Evolutionary conservation across 164 flowering plant genomes (phyloP).

Genomic region (Sedum album): DNA sequence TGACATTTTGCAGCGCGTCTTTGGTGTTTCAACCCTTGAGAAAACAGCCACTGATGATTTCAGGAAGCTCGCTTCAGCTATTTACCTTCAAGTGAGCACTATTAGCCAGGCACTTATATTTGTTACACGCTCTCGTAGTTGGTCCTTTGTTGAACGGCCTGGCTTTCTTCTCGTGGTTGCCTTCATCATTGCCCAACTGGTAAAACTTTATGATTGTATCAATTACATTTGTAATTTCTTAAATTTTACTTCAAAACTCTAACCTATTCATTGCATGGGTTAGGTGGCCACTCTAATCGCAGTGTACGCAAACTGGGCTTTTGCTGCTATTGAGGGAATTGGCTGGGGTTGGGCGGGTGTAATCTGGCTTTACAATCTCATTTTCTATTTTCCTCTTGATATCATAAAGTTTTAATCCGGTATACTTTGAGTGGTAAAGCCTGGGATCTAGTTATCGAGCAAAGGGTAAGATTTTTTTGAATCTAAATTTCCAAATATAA

Average conservation of each 20-base stretch:
- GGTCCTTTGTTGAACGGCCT: conserved; percentile 82
- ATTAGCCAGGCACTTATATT: conserved; percentile 88
- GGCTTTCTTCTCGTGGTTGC: conserved; percentile 60
- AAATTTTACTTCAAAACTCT: neutral
- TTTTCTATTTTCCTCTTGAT: conserved; percentile 75
- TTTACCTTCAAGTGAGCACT: conserved; percentile 88
- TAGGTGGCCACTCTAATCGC: conserved; percentile 84
- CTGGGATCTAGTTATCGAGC: conserved; percentile 82
- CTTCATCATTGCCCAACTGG: conserved; percentile 74
- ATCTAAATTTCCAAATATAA: neutral
- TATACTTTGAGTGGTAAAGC: conserved; percentile 80
- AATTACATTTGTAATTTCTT: neutral
- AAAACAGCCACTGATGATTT: conserved; percentile 44
- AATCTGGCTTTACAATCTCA: conserved; percentile 71
- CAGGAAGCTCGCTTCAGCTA: conserved; percentile 68
- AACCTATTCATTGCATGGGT: conserved; percentile 4
- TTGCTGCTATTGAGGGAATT: conserved; percentile 77
- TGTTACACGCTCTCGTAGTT: conserved; percentile 75
- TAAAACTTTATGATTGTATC: conserved; percentile 16
- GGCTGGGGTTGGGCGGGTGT: conserved; percentile 99
- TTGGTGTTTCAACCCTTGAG: conserved; percentile 55
- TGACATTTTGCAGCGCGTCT: conserved; percentile 30
- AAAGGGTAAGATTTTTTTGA: conserved; percentile 39
- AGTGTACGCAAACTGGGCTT: conserved; percentile 73
- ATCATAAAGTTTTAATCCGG: conserved; percentile 57